These are phyloP conservation scores for Catharanthus roseus DNA, from an alignment of 257 asterid species.

Conservation along the genomic window DNA sequence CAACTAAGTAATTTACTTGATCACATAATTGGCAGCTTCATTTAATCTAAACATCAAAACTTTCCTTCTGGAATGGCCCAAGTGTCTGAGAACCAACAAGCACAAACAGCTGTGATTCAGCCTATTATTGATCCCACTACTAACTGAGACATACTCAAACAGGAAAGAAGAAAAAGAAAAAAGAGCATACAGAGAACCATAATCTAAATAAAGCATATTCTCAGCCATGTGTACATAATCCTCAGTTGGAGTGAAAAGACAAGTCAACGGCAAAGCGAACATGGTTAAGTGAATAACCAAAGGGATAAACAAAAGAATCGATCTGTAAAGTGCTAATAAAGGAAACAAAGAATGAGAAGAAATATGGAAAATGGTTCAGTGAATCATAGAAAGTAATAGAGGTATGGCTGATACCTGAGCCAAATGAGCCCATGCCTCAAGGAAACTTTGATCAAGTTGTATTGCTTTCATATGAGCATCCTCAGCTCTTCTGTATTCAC, in stretches of 20 bases:
- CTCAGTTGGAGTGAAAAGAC: background rate
- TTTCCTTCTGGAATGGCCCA: background rate
- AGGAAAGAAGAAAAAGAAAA: background rate
- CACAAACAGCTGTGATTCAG: background rate
- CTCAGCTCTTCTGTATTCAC: conserved; percentile 81
- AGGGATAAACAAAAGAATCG: conserved; percentile 1
- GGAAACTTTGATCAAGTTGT: conserved; percentile 67
- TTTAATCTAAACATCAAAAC: conserved; percentile 7
- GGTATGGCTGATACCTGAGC: conserved; percentile 62
- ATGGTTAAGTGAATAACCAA: background rate
- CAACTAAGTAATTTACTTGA: background rate
- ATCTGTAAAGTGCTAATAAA: background rate
- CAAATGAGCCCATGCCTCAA: conserved; percentile 97
- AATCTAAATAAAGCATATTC: background rate
- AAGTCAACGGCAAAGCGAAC: background rate
- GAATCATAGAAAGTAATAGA: background rate
- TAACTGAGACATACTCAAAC: background rate
- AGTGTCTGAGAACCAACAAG: background rate
- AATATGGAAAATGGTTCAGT: background rate
- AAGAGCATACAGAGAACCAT: background rate
- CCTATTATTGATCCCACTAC: background rate
- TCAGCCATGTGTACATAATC: background rate
- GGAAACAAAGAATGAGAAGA: background rate
- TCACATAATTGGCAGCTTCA: background rate
- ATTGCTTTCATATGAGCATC: conserved; percentile 89